Evolutionary conservation across 352 stramenopile species (phyloP), one percentile per base, ranked within the genome.

Genomic region (Salisapilia sapeloensis): DNA sequence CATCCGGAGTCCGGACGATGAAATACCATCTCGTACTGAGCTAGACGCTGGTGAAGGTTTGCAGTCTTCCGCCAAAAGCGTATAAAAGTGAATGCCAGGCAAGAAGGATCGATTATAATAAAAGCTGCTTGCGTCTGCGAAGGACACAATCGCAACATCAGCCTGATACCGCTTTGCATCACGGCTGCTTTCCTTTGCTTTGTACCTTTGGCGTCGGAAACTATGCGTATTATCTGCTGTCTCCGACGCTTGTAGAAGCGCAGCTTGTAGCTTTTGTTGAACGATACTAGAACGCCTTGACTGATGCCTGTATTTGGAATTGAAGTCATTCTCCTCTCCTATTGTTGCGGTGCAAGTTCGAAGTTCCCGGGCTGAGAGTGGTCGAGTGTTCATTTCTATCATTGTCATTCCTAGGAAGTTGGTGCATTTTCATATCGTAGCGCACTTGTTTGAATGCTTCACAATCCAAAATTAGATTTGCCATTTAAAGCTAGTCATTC

Each of bases 71-170:
- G 65, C 70, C n/a, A 85, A 47, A 26, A 85, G 77, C 0, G 70
- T 75, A 36, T 77, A 85, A 29, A 85, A 85, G 33, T 85, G 65
- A 13, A 75, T 53, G 11, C 69, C 70, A n/a, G 65, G 70, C 51
- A 85, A 72, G 32, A 85, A 76, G 39, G 14, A 38, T 37, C 12
- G 65, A 39, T 41, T 85, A 85, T 9, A 42, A 42, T 23, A 85
- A 81, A 4, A 32, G 4, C 49, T 65, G 10, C 48, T 29, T 4
- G 46, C 33, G 11, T 85, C 69, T 2, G 43, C 43, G 32, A 76
- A 82, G n/a, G 69, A 85, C 12, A 80, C 53, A 9, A 70, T 54
- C 2, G 57, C 51, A 0, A 58, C 69, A 12, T 75, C 40, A 18
- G 49, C 57, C 0, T 63, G 60, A 42, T 85, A 85, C 0, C 69